phyloP scores from a whole-genome alignment of 192 early-diverging fungal species.

The Coemansia sp. region DNA sequence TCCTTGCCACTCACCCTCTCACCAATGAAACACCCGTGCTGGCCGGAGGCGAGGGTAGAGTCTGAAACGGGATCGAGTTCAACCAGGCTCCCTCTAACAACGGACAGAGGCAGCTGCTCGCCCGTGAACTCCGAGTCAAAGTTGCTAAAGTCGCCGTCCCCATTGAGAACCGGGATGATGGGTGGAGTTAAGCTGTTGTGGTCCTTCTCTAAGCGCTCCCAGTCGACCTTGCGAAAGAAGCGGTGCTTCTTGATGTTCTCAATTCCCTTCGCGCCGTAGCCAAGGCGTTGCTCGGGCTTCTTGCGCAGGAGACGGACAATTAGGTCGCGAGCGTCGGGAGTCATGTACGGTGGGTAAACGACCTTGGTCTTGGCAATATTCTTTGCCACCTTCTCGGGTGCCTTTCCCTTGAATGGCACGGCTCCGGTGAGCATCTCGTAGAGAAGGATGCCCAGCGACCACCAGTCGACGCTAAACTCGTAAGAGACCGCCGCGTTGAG shows the following conservation, averaged over 20 bases:
- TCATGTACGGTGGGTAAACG: constrained; percentile 76
- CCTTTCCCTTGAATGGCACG: constrained; percentile 77
- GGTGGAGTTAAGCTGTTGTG: constrained; percentile 59
- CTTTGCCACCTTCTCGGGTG: constrained; percentile 82
- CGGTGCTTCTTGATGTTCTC: constrained; percentile 57
- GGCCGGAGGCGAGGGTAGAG: background rate
- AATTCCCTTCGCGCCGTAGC: constrained; percentile 40
- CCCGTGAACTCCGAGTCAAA: constrained; percentile 78
- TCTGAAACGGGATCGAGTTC: constrained; percentile 17
- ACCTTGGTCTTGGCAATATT: constrained; percentile 82
- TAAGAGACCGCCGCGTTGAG: constrained; percentile 58
- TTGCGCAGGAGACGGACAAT: constrained; percentile 66
- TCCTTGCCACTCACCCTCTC: background rate
- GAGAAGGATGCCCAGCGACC: constrained; percentile 87
- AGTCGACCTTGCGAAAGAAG: constrained; percentile 76
- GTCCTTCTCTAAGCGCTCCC: constrained; percentile 58
- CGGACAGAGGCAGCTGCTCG: constrained; percentile 42
- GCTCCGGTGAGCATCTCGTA: constrained; percentile 90
- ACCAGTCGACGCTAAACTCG: constrained; percentile 84
- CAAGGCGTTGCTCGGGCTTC: constrained; percentile 61
- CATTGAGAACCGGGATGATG: constrained; percentile 60
- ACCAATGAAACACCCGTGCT: background rate
- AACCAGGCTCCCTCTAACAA: constrained; percentile 19
- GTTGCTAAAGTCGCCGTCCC: constrained; percentile 71
- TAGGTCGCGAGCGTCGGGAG: constrained; percentile 76